Percentiles rank a stretch among this genome's conserved stretches.
phyloP scores from a whole-genome alignment of 2,329 filamentous ascomycete genomes.

The Colletotrichum liriopes region DNA sequence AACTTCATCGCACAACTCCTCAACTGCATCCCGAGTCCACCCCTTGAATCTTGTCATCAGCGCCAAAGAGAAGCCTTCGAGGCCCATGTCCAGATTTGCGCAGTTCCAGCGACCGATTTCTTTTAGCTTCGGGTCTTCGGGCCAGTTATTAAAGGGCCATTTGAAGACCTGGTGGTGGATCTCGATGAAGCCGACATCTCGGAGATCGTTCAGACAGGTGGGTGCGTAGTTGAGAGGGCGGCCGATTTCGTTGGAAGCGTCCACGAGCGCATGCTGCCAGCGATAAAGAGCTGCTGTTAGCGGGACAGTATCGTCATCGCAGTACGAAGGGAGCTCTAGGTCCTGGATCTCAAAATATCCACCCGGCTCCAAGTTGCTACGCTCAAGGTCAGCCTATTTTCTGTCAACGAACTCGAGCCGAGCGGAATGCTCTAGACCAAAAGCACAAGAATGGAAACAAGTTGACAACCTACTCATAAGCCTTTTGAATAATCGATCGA shows the following conservation, averaged over 20 bases:
- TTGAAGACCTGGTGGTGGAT: slow-evolving; percentile 15
- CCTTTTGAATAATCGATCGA: slow-evolving; percentile 22
- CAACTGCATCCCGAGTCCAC: slow-evolving; percentile 52
- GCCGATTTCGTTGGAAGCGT: slow-evolving; percentile 49
- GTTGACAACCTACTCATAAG: slow-evolving; percentile 17
- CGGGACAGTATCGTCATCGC: slow-evolving; percentile 51
- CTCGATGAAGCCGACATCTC: slow-evolving; percentile 22
- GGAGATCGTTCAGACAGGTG: slow-evolving; percentile 46
- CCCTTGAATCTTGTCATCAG: slow-evolving; percentile 55
- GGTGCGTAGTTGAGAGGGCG: slow-evolving; percentile 50
- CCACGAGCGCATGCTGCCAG: slow-evolving; percentile 50
- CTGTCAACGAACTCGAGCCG: neutral
- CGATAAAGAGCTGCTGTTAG: slow-evolving; percentile 49
- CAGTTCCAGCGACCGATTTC: slow-evolving; percentile 43
- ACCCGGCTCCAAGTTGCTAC: slow-evolving; percentile 48
- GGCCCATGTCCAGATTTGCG: slow-evolving; percentile 51
- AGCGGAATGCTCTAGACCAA: slow-evolving; percentile 7
- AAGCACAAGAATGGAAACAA: slow-evolving; percentile 18
- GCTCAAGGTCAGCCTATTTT: neutral
- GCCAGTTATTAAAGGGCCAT: slow-evolving; percentile 44
- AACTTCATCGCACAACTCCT: slow-evolving; percentile 44
- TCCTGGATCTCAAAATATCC: slow-evolving; percentile 54
- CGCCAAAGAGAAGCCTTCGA: slow-evolving; percentile 54
- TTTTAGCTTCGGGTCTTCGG: slow-evolving; percentile 42
- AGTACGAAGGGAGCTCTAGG: slow-evolving; percentile 48